Evolutionary conservation across 192 early-diverging fungal genomes (phyloP).

Genomic region (Martensiomyces pterosporus): DNA sequence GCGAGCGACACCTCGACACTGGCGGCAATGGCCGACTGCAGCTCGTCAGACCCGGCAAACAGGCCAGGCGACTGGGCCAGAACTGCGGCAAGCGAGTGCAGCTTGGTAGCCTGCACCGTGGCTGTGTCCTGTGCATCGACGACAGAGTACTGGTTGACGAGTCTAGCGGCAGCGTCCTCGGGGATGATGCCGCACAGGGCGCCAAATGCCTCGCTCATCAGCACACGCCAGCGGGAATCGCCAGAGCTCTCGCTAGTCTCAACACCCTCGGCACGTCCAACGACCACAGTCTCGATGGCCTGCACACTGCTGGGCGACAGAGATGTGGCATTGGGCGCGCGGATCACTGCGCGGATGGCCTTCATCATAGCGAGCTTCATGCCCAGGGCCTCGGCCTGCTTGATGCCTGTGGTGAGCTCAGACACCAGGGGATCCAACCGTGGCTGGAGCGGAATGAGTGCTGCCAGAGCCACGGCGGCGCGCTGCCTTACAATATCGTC

Average conservation of each 20-base stretch:
- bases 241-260: not conserved
- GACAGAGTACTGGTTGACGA: constrained; percentile 25
- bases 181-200: constrained; percentile 26
- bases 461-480: constrained; percentile 73
- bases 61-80: constrained; percentile 57
- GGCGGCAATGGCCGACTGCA: constrained; percentile 56
- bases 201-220: constrained; percentile 36
- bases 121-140: constrained; percentile 9
- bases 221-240: constrained; percentile 25
- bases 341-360: constrained; percentile 27
- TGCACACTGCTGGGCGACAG: constrained; percentile 31
- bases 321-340: constrained; percentile 20
- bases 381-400: constrained; percentile 19
- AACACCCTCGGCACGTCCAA: constrained; percentile 5
- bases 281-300: constrained; percentile 24
- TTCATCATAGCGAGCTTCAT: constrained; percentile 33
- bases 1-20: constrained; percentile 60
- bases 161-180: constrained; percentile 6
- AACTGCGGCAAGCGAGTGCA: constrained; percentile 68
- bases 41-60: constrained; percentile 54
- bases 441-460: constrained; percentile 41
- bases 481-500: constrained; percentile 72
- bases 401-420: constrained; percentile 27
- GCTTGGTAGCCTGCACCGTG: constrained; percentile 59
- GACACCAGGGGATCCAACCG: constrained; percentile 43